A percentile compares a stretch with the other conserved stretches of the same genome.
These are phyloP conservation scores for Protomyces inundatus DNA, from an alignment of 1,139 yeast species.

Conservation along the genomic window DNA sequence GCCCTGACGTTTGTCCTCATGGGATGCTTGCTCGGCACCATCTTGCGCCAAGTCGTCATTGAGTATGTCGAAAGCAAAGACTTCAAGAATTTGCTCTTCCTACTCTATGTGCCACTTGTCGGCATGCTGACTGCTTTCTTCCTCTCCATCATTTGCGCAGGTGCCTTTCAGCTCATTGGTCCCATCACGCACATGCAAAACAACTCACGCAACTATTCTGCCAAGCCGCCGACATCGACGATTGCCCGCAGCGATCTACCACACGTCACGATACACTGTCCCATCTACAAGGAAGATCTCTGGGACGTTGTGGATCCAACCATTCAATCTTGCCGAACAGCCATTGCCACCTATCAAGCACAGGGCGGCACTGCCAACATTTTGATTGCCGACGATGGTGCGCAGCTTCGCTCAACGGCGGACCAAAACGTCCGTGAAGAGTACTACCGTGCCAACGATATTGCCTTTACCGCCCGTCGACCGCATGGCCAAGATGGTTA, in stretches of 20 bases:
- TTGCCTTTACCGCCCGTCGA: conserved; percentile 30
- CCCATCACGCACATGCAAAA: conserved; percentile 27
- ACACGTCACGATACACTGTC: conserved; percentile 30
- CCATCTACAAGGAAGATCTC: conserved; percentile 30
- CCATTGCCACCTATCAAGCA: conserved; percentile 31
- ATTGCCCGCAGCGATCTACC: conserved; percentile 29
- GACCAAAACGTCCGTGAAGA: conserved; percentile 24
- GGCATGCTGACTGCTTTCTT: conserved; percentile 24
- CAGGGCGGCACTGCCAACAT: conserved; percentile 31
- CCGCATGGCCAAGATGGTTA: conserved; percentile 30
- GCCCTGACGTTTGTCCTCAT: conserved; percentile 11
- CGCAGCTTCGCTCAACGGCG: conserved; percentile 29
- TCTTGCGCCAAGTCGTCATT: conserved; percentile 2
- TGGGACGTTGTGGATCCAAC: conserved; percentile 30
- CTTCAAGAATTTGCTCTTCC: conserved; percentile 11
- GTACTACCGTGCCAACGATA: conserved; percentile 28
- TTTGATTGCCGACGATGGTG: conserved; percentile 31
- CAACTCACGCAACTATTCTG: conserved; percentile 27
- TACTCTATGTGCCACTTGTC: conserved; percentile 23
- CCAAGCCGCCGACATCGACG: conserved; percentile 18
- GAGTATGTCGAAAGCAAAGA: conserved; percentile 8
- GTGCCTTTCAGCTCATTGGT: conserved; percentile 26
- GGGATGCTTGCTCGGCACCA: conserved; percentile 12
- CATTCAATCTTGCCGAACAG: conserved; percentile 29
- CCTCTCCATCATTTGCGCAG: conserved; percentile 20